Conservation (phyloP, 495 filamentous ascomycete species). For the Penicillium cosmopolitanum region DNA sequence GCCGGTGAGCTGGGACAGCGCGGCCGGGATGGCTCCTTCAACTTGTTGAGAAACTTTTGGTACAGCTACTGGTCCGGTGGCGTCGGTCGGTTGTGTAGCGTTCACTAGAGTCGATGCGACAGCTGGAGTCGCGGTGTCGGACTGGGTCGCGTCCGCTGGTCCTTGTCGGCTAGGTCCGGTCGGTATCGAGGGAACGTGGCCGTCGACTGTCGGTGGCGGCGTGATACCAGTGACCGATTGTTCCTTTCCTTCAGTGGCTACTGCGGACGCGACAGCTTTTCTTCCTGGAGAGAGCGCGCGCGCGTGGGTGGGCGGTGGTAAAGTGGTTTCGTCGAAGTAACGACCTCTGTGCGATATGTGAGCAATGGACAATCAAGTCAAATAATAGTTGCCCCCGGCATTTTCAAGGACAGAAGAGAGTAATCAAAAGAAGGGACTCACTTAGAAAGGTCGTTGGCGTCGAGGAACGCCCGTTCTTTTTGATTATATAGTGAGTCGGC, state of each 20-base stretch:
- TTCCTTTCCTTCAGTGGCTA: conserved; percentile 21
- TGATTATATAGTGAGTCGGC: conserved; percentile 59
- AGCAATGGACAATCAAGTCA: conserved; percentile 30
- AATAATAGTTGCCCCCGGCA: conserved; percentile 1
- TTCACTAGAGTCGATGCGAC: conserved; percentile 13
- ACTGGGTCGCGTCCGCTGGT: conserved; percentile 11
- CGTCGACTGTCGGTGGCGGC: conserved; percentile 25
- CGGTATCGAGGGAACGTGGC: conserved; percentile 26
- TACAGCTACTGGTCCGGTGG: conserved; percentile 17
- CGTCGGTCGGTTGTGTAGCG: conserved; percentile 13
- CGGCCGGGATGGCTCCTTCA: conserved; percentile 14
- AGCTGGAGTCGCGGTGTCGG: conserved; percentile 8
- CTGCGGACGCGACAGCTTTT: conserved; percentile 26
- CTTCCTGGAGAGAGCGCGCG: conserved; percentile 32
- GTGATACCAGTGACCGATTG: conserved; percentile 23
- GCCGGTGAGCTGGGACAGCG: conserved; percentile 14
- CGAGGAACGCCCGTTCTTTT: conserved; percentile 65
- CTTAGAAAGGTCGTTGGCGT: conserved; percentile 75
- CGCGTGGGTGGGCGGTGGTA: conserved; percentile 61
- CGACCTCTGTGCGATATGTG: conserved; percentile 60
- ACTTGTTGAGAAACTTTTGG: conserved; percentile 19
- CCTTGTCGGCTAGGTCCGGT: conserved; percentile 25
- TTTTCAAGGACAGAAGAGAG: conserved; percentile 20
- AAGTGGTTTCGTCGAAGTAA: conserved; percentile 68
- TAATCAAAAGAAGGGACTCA: conserved; percentile 51